A percentile compares a stretch with the other conserved stretches of the same genome.
phyloP scores from a whole-genome alignment of 305 asterid genomes.

The Fraxinus baroniana region DNA sequence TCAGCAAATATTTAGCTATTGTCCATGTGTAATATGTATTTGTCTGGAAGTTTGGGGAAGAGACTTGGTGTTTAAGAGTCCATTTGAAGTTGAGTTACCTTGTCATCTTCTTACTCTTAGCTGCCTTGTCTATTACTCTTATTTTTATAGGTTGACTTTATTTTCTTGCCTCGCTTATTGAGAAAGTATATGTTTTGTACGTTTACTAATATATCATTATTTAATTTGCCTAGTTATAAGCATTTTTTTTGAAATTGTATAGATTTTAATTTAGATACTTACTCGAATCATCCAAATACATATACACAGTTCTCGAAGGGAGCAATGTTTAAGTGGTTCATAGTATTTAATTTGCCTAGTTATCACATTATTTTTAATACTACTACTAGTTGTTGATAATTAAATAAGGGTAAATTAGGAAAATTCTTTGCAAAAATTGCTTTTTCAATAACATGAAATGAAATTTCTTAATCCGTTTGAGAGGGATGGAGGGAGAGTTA shows the following conservation, averaged over 20 bases:
- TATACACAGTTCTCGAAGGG: background rate
- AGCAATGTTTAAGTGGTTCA: background rate
- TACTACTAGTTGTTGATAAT: background rate
- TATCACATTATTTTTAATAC: background rate
- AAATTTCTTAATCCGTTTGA: background rate
- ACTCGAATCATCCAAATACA: no score
- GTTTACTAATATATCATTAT: background rate
- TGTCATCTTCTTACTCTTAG: conserved; percentile 10
- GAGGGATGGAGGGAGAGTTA: background rate
- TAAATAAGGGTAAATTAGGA: background rate
- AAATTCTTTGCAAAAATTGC: background rate
- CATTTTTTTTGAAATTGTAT: background rate
- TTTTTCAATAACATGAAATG: background rate
- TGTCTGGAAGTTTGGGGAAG: conserved; percentile 4
- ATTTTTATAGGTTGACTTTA: background rate
- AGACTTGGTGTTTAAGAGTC: background rate
- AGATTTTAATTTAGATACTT: no score
- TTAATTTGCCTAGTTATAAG: background rate
- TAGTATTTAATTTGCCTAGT: background rate
- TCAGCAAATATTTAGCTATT: conserved; percentile 17
- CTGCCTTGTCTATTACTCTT: background rate
- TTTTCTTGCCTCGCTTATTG: background rate
- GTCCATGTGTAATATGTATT: background rate
- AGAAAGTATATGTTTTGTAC: background rate
- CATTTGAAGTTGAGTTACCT: background rate